Base-by-base conservation (phyloP, 345 rosid species). In the Eucalyptus camaldulensis region DNA sequence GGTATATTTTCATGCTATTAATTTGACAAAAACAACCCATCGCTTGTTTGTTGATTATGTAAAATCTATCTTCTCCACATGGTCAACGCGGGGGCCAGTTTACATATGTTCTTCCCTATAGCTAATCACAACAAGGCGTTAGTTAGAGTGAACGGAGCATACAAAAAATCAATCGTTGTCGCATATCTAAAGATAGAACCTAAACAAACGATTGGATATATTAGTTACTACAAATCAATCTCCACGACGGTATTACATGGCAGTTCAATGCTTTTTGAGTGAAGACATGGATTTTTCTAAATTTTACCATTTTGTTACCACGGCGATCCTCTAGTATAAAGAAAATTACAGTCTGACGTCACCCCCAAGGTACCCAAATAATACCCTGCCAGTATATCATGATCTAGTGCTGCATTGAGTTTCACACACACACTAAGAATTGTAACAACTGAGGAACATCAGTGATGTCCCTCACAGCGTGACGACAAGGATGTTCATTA, bases 31-130 rank as follows among this genome's bases (percentile, higher is more conserved):
- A 11, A 21, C 54, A 25, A 80, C 88, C 7, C 86, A 49, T 65
- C 24, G 51, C n/a, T 51, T 49, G 87, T 4, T 27, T 15, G 93
- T 93, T 76, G 91, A 53, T 13, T 25, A 88, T 3, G 93, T 8
- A 90, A 91, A 53, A 92, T 92, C 13, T 85, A 91, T 53, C 91
- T 91, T 50, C 90, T 92, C 56, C 92, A 91, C 16, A 60, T 93
- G 49, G 85, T 93, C 29, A 93, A 90, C 29, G 93, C 92, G 2
- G 88, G 45, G 15, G 62, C 90, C 86, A 85, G 88, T 15, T 93
- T 90, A 21, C 87, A 87, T 31, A 49, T 86, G 12, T 93, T 93
- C 88, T 91, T 92, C 86, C 86, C 90, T 2, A 90, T 93, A 15
- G 91, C 93, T 7, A 27, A 87, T 13, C 94, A 93, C 83, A 88